Evolutionary conservation across 2,329 filamentous ascomycete species (phyloP).

Genomic region (Alternaria gansuensis): DNA sequence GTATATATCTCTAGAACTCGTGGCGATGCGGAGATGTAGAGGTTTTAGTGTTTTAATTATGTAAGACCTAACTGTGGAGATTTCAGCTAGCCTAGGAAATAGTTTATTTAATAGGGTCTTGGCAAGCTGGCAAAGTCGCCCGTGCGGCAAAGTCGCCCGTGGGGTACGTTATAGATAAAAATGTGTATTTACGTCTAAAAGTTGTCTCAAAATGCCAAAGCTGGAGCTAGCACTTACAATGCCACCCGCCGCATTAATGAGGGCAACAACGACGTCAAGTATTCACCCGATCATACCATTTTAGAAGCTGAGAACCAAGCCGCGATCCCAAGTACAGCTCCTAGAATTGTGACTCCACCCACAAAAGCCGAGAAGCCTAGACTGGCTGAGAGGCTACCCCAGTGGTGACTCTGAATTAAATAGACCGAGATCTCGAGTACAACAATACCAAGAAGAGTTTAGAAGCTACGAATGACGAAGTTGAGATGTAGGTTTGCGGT

Average conservation of each 20-base stretch:
- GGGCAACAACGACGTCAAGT: constrained; percentile 4
- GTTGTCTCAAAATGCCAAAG: too few relatives aligned
- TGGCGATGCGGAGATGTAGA: too few relatives aligned
- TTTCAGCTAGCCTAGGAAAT: too few relatives aligned
- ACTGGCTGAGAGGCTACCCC: constrained; percentile 10
- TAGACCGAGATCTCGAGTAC: constrained; percentile 11
- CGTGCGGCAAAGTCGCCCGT: too few relatives aligned
- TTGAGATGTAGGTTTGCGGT: constrained; percentile 7
- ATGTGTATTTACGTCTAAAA: too few relatives aligned
- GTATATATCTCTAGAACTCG: too few relatives aligned
- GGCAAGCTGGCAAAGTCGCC: too few relatives aligned
- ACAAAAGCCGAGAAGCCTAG: constrained; percentile 9
- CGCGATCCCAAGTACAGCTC: constrained; percentile 8
- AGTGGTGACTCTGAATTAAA: constrained; percentile 13
- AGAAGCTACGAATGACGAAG: constrained; percentile 10
- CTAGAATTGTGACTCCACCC: constrained; percentile 7
- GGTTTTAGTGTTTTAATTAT: too few relatives aligned
- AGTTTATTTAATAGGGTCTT: too few relatives aligned
- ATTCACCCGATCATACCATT: constrained; percentile 4
- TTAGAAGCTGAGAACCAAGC: constrained; percentile 5
- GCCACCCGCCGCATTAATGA: constrained; percentile 13
- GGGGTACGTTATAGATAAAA: too few relatives aligned
- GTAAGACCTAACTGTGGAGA: too few relatives aligned
- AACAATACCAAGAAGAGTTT: constrained; percentile 15
- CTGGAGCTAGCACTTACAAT: constrained; percentile 3